Evolutionary conservation across 306 rosid species (phyloP), one percentile per base, ranked within the genome.

Genomic region (Pueraria montana): DNA sequence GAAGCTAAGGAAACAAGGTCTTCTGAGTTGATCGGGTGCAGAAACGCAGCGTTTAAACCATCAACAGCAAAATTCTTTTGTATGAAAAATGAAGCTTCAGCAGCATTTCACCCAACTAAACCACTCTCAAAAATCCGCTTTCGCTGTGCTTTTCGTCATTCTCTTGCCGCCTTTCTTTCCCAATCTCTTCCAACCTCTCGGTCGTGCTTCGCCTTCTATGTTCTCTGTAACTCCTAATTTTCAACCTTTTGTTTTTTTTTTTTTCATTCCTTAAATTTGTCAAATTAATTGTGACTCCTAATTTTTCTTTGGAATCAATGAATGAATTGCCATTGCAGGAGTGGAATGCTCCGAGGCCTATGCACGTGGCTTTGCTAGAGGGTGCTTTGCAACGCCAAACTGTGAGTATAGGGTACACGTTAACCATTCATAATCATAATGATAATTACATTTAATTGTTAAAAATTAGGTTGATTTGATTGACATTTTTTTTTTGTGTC

Each of bases 281-380:
- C 26, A 21, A 3, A 34, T 50, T 7, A 12, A 23, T 20, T 50
- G 13, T 42, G 62, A 63, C 23, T 72, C 13, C 69, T 76, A 1
- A 43, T 38, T 38, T 38, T 38, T 6, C 43, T 7, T 38, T 43
- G 49, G 2, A 43, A 43, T 43, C 49, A 11, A 9, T 43, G 20
- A 13, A 68, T 78, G 20, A 13, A 68, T 78, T 70, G 46, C 34
- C 50, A 56, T 78, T 86, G 74, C 92, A 94, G 97, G 99, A 96
- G 61, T 89, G 92, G 97, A 92, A 84, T 89, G 85, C 90, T 88
- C 97, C 97, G 21, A 96, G 87, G 74, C 96, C 99, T 36, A 96
- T 87, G 82, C 99, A 96, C 83, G 87, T 38, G 8, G 74, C 84
- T 72, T 94, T 96, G 52, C 87, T 96, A 77, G 86, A 82, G 78